These are phyloP conservation scores for Pholiota adiposa DNA, from an alignment of 1,284 basidiomycete genomes.

Conservation along the genomic window DNA sequence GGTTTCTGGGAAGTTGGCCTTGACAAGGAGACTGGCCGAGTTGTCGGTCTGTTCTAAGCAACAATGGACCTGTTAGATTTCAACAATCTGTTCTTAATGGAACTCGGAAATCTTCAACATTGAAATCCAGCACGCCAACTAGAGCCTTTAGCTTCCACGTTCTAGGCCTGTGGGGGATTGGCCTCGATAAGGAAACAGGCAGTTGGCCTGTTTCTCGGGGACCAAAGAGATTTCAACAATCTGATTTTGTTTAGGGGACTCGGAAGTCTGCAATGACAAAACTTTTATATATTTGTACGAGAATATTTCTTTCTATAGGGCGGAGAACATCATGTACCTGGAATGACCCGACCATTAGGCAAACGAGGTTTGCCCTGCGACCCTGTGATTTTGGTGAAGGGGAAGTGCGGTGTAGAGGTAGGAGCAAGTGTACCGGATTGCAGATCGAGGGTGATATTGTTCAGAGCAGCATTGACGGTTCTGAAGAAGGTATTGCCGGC, in stretches of 20 bases:
- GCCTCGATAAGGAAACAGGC: conserved; percentile 72
- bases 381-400: conserved; percentile 10
- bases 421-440: conserved; percentile 60
- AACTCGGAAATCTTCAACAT: conserved; percentile 6
- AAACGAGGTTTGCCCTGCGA: conserved; percentile 17
- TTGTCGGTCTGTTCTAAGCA: conserved; percentile 75
- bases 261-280: not conserved
- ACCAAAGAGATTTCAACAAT: not conserved
- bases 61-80: not conserved
- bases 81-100: conserved; percentile 6
- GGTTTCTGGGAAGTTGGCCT: conserved; percentile 88
- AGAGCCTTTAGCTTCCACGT: conserved; percentile 25
- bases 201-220: conserved; percentile 16
- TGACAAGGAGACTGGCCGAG: conserved; percentile 73
- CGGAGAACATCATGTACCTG: not conserved
- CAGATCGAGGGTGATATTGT: conserved; percentile 63
- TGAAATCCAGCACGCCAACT: conserved; percentile 1
- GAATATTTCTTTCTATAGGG: not conserved
- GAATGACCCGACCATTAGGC: conserved; percentile 19
- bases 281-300: not conserved
- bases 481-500: conserved; percentile 67
- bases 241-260: not conserved
- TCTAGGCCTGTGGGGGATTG: conserved; percentile 85
- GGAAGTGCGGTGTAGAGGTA: conserved; percentile 13
- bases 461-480: conserved; percentile 60